Base-by-base conservation (phyloP, 352 stramenopile genomes). In the Globisporangium polare region DNA sequence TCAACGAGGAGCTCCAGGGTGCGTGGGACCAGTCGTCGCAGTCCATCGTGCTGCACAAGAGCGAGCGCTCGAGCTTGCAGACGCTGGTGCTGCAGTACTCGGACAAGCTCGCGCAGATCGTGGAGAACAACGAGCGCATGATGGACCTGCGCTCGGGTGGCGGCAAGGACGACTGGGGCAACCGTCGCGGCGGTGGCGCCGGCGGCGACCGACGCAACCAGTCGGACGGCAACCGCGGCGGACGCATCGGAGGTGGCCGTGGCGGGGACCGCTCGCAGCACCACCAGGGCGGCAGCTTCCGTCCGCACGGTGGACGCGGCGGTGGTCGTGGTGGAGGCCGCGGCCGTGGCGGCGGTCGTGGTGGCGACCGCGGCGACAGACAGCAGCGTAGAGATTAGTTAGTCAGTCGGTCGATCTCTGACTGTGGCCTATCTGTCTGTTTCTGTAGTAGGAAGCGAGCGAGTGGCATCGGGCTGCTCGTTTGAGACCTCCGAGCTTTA, bases 21-120 rank as follows among this genome's bases (percentile, higher is more conserved):
- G 96, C 88, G 45, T 99, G 96, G 97, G 97, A 99, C 81, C 95
- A 99, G 82, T 95, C 94, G 15, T 99, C 97, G 56, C 87, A 98
- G 75, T 98, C 95, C 29, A 98, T 99, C 65, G 81, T 98, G 53
- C 81, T 99, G 67, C 90, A 98, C 69, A 96, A 97, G 73, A 89
- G 92, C 39, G 92, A 99, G 68, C 90, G 94, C 35, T 98, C 92
- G 62, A 85, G 78, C 5, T 75, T 99, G 22, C 97, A 99, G 80
- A 83, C 88, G 31, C 77, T 98, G 58, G 96, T 97, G 35, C 80
- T 99, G 20, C 94, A 98, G 77, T 98, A 98, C 77, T 92, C 95
- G 41, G 96, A 99, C 55, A 99, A 95, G 73, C 80, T 96, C 22
- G 80, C 80, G 62, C 75, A 78, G 60, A 88, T 96, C 37, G 89